These are phyloP conservation scores for Auxenochlorella protothecoides DNA, from an alignment of 139 green algal genomes.

Conservation along the genomic window DNA sequence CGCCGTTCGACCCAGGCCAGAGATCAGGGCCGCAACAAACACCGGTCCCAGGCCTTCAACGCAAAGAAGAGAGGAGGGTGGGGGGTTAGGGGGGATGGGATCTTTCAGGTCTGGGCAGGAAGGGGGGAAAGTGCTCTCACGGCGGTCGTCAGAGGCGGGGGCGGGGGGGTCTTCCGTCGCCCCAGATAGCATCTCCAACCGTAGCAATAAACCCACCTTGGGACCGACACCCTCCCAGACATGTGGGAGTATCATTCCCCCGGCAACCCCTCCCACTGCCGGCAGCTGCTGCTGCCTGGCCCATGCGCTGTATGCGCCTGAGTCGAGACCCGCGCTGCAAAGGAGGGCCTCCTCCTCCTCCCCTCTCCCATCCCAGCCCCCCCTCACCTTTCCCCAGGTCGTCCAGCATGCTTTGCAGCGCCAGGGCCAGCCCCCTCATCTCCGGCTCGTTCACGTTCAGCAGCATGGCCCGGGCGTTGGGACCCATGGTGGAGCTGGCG, in stretches of 20 bases:
- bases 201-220: no score
- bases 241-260: no score
- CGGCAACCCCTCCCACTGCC: not conserved
- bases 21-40: constrained; percentile 57
- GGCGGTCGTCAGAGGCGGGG: no score
- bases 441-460: constrained; percentile 77
- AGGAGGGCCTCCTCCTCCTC: no score
- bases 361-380: not conserved
- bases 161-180: no score
- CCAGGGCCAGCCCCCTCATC: constrained; percentile 58
- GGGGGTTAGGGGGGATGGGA: no score
- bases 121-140: not conserved
- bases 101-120: not conserved
- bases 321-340: no score
- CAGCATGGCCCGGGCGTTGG: constrained; percentile 57
- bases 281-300: not conserved
- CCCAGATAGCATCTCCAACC: no score
- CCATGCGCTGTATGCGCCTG: not conserved
- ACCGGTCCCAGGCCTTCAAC: constrained; percentile 44
- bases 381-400: constrained; percentile 56
- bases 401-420: constrained; percentile 62
- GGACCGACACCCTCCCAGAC: no score
- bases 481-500: constrained; percentile 20
- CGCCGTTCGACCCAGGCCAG: constrained; percentile 19
- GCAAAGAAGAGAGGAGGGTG: not conserved